phyloP scores from a whole-genome alignment of 352 stramenopile species.

The Stramenopiles sp. region DNA sequence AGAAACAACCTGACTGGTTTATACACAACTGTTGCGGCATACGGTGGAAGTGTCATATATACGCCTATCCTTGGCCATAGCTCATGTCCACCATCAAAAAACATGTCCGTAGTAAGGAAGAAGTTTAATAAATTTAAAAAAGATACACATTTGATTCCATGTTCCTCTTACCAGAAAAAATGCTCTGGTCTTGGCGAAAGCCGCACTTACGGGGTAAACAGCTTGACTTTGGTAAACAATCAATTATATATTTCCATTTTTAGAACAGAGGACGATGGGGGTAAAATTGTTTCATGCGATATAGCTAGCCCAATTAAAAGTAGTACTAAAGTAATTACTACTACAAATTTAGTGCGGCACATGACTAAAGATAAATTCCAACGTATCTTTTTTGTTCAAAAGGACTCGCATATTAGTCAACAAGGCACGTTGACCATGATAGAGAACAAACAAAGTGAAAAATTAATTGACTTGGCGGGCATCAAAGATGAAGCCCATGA shows the following conservation, averaged over 20 bases:
- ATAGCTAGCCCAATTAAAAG: neutral
- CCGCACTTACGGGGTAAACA: neutral
- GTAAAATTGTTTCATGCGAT: neutral
- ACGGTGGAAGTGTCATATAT: neutral
- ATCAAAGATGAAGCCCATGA: neutral
- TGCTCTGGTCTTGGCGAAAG: neutral
- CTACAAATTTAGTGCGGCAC: neutral
- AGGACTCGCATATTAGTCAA: neutral
- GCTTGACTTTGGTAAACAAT: neutral
- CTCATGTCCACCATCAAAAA: neutral
- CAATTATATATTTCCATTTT: neutral
- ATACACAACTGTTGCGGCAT: neutral
- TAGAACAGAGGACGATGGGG: neutral
- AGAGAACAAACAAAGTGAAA: neutral
- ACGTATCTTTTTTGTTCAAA: neutral
- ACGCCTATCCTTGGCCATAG: neutral
- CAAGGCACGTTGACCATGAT: neutral
- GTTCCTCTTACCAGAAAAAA: neutral
- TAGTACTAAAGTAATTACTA: neutral
- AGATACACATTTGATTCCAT: neutral
- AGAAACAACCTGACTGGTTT: neutral
- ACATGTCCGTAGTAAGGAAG: neutral
- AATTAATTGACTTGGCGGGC: neutral
- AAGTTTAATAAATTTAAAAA: neutral
- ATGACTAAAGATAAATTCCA: neutral